A percentile compares a stretch with the other conserved stretches of the same genome.
Conservation (phyloP, 306 rosid species). For the Sicyos baderoa region DNA sequence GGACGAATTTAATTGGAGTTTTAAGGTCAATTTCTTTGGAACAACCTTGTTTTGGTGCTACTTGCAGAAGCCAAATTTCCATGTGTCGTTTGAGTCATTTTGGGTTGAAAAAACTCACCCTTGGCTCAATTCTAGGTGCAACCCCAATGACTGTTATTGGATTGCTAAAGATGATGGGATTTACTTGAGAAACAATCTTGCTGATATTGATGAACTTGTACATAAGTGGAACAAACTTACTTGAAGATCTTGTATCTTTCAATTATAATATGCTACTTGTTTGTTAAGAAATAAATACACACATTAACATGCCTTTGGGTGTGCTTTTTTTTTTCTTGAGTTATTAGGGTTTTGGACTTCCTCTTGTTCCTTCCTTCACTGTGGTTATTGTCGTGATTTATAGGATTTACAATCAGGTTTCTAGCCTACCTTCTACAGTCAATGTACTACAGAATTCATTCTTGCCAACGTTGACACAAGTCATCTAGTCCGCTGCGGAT, state of each 20-base stretch:
- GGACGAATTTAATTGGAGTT: background rate
- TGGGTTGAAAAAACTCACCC: background rate
- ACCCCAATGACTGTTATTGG: constrained; percentile 13
- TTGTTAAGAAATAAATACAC: background rate
- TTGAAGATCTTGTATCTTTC: background rate
- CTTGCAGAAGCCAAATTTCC: background rate
- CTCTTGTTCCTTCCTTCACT: no score
- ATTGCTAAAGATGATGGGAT: constrained; percentile 22
- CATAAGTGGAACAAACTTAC: background rate
- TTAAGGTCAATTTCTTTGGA: constrained; percentile 3
- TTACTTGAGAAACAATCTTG: background rate
- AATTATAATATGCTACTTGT: background rate
- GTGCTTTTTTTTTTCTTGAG: background rate
- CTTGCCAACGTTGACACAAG: no score
- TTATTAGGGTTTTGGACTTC: background rate
- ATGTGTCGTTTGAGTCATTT: constrained; percentile 9
- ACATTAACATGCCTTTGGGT: background rate
- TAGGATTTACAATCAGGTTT: no score
- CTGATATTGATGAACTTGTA: background rate
- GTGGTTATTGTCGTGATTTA: no score
- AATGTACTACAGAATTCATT: no score
- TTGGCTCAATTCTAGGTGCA: constrained; percentile 18
- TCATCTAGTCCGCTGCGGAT: no score
- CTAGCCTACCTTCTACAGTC: no score
- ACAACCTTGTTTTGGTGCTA: constrained; percentile 21